Evolutionary conservation across 768 basidiomycete species (phyloP), one percentile per base, ranked within the genome.

Genomic region (Lactifluus hygrophoroides): DNA sequence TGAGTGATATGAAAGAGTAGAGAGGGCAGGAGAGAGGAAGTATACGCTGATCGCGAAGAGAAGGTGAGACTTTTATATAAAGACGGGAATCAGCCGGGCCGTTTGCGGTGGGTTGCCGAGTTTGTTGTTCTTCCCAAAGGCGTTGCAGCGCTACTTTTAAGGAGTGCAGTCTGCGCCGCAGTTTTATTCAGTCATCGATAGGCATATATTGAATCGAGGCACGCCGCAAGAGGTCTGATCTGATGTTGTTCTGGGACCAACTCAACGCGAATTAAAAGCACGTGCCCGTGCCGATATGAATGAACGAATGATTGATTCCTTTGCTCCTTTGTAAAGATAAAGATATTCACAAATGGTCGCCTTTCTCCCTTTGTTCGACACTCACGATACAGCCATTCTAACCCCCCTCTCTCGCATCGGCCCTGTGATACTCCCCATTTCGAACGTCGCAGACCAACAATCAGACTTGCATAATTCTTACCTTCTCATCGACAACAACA

Each of bases 391-490:
- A 47, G 70, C 73, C 7, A 76, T 92, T 17, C 71, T 87, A 56
- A 64, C 73, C 21, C 79, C 86, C 3, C 79, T 93, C 56, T 73
- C 79, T 52, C 83, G 92, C 19, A 81, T 96, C 47, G 87, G 86
- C 0, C 91, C 94, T 9, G 68, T 95, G 56, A 76, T 96, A 47
- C 69, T 85, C 51, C 77, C 77, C 0, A 57, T 42, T 23, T 13
- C 52, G 16, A 70, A 0, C 35, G 61, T 14, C 53, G 66, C 19
- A 47, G 58, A 73, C 60, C 67, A 68, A 8, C 72, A 69, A 45
- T 65, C 65, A 48, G 54, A 65, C 63, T 49, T 64, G 62, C 70
- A 60, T 63, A 66, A 69, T 69, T 69, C 69, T 27, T 83, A 80
- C 63, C 68, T 89, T 28, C 75, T 87, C 49, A 73, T 84, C 64